Evolutionary conservation across 2,329 filamentous ascomycete genomes (phyloP).

Genomic region (Penicillium palitans): DNA sequence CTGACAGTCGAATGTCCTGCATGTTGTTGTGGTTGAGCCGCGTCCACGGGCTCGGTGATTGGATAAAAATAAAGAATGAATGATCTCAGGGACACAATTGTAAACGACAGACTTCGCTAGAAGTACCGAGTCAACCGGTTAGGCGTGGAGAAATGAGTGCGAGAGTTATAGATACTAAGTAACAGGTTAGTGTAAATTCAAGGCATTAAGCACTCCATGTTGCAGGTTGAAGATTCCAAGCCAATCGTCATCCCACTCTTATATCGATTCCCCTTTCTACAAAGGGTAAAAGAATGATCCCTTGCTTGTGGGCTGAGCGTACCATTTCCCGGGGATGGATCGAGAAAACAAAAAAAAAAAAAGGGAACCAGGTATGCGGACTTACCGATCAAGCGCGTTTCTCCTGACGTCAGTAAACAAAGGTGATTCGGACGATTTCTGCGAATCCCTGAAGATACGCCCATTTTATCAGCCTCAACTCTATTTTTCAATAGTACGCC

Average conservation of each 20-base stretch:
- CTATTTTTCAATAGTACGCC: not conserved
- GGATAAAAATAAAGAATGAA: constrained; percentile 15
- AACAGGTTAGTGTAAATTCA: constrained; percentile 8
- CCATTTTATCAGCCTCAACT: constrained; percentile 7
- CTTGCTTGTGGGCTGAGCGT: constrained; percentile 19
- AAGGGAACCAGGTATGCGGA: constrained; percentile 14
- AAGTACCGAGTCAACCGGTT: constrained; percentile 24
- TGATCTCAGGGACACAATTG: constrained; percentile 6
- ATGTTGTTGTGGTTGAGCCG: constrained; percentile 17
- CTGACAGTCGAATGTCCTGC: constrained; percentile 21
- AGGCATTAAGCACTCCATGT: constrained; percentile 6
- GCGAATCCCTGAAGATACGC: not conserved
- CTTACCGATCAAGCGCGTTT: constrained; percentile 23
- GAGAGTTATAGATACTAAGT: constrained; percentile 5
- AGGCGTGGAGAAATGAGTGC: constrained; percentile 6
- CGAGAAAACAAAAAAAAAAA: constrained; percentile 7
- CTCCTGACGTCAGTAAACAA: constrained; percentile 25
- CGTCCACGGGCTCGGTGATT: constrained; percentile 12
- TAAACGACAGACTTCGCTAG: constrained; percentile 19
- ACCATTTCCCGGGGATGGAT: constrained; percentile 8
- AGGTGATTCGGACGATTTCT: not conserved
- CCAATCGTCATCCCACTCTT: constrained; percentile 14
- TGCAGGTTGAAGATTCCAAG: constrained; percentile 12
- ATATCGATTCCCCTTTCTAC: constrained; percentile 18
- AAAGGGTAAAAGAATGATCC: constrained; percentile 18